Evolutionary conservation across 768 basidiomycete genomes (phyloP), one percentile per base, ranked within the genome.

Genomic region (Grammothele lineata): DNA sequence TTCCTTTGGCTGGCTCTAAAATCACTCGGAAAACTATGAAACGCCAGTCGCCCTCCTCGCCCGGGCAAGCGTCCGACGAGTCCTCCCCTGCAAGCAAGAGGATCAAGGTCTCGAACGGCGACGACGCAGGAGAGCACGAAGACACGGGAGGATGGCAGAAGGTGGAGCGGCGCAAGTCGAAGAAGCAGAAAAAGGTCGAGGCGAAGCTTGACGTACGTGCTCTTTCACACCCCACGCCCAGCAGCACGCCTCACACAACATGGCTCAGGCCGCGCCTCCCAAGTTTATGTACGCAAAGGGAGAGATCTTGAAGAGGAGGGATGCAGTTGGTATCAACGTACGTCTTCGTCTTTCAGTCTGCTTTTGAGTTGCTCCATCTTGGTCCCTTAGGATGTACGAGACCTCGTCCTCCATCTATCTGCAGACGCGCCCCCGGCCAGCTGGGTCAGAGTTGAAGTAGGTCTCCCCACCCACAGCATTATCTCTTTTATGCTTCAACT

Each of bases 391-490:
- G 92, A 96, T 59, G 72, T 97, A 18, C 78, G 95, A 27, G 93
- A 97, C 58, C 73, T 97, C 17, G 75, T 86, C 9, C 68, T 97
- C 3, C 88, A 96, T 55, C 70, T 95, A 37, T 66, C 85, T 21
- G 86, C 87, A 0, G 91, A 94, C 58, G 83, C 80, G 15, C 83
- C 86, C n/a, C 83, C 87, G 1, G 85, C 87, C 0, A 82, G 81
- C 45, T 97, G 93, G 93, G 76, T 97, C 17, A 76, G 79, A 41
- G 76, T 94, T 34, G 86, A 92, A 65, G 93, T 91, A 39, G 42
- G 78, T 61, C 2, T 26, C 10, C n/a, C n/a, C 17, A 23, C 23
- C 40, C 3, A 9, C 3, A 15, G n/a, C 25, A 38, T 17, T 22
- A 35, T 10, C 5, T 37, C 22, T n/a, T n/a, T n/a, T 14, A 30